Conservation (phyloP, 176 grass and related monocot genomes). For the Paspalum notatum region DNA sequence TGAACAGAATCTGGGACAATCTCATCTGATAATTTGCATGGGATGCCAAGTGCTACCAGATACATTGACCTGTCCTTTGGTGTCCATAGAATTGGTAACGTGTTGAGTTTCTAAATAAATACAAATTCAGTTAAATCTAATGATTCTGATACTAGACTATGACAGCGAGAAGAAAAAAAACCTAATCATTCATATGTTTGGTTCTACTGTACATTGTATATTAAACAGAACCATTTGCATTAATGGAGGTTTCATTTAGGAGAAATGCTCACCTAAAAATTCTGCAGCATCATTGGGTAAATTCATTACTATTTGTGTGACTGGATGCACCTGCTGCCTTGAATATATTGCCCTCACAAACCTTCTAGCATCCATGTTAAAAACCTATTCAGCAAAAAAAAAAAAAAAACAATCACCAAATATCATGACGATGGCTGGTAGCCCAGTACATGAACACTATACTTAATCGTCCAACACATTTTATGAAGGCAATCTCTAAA, state of each 20-base stretch:
- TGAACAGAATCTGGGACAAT: background rate
- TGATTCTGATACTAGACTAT: background rate
- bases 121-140: background rate
- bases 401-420: conserved; percentile 3
- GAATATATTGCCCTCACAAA: conserved; percentile 76
- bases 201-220: background rate
- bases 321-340: conserved; percentile 50
- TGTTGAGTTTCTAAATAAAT: background rate
- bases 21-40: background rate
- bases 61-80: background rate
- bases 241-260: background rate
- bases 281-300: conserved; percentile 85
- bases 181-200: background rate
- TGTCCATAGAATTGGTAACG: background rate
- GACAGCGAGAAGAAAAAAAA: background rate
- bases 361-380: conserved; percentile 97
- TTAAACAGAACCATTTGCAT: background rate
- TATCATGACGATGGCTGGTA: background rate
- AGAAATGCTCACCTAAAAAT: conserved; percentile 65
- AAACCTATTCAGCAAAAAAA: conserved; percentile 54
- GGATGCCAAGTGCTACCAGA: background rate
- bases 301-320: conserved; percentile 98
- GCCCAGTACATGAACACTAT: background rate
- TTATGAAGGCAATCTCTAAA: background rate
- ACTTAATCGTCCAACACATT: background rate